phyloP scores from a whole-genome alignment of 164 flowering plant species.

The Liquidambar formosana region DNA sequence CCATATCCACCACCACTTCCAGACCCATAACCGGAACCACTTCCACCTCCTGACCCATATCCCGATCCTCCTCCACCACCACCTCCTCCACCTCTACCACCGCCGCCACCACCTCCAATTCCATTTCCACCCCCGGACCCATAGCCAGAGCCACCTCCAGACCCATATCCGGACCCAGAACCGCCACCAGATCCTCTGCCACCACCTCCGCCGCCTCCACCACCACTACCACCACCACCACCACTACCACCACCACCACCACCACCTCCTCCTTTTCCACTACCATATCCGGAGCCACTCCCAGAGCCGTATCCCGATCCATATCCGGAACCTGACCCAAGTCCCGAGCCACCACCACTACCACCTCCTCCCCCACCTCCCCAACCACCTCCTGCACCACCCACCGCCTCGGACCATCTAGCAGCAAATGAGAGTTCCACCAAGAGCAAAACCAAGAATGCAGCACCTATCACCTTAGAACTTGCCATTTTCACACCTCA shows the following conservation, averaged over 20 bases:
- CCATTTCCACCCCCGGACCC: conserved; percentile 18
- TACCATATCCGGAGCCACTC: conserved; percentile 17
- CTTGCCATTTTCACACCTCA: conserved; percentile 15
- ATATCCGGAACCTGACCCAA: conserved; percentile 9
- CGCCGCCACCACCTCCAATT: conserved; percentile 17
- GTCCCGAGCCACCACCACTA: conserved; percentile 13
- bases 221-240: conserved; percentile 18
- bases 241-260: conserved; percentile 18
- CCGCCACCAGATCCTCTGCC: conserved; percentile 26
- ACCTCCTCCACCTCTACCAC: conserved; percentile 12
- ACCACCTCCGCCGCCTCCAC: background rate
- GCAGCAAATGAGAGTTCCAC: conserved; percentile 30
- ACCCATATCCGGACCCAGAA: conserved; percentile 22
- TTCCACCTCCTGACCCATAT: background rate
- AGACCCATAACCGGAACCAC: conserved; percentile 13
- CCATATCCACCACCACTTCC: conserved; percentile 22
- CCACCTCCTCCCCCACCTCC: conserved; percentile 22
- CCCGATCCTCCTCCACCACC: conserved; percentile 10
- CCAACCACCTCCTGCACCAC: conserved; percentile 13
- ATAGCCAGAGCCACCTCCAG: conserved; percentile 18
- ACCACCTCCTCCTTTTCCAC: conserved; percentile 10
- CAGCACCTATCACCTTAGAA: conserved; percentile 19
- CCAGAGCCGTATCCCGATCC: conserved; percentile 28
- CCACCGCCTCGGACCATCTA: conserved; percentile 9
- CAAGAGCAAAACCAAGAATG: conserved; percentile 29